Base-by-base conservation (phyloP, 148 eudicot species). In the Bassia scoparia region DNA sequence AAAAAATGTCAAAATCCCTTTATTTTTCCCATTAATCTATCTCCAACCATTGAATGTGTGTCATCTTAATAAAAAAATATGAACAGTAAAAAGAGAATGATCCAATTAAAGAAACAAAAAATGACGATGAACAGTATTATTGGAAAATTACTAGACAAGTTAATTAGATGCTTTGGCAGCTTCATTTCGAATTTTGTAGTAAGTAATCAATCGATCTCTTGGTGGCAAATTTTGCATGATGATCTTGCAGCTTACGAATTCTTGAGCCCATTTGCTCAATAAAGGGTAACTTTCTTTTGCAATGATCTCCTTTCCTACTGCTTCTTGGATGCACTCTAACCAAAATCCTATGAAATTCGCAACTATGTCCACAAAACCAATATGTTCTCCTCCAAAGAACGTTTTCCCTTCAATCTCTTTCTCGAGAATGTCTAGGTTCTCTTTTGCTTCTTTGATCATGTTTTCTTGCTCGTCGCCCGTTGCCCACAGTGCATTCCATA, bases 211-310 rank as follows among this genome's bases (percentile, higher is more conserved):
- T 11, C 69, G 41, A 14, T 80, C 85, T 70, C 65, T 82, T 1
- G 74, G 69, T 17, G 87, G 85, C 24, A 78, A 43, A n/a, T 72
- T 71, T 41, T 80, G 82, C 60, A 80, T 80, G 34, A 85, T 34
- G 59, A 80, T 60, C 26, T 30, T 54, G 69, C 63, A 72, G 5
- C 67, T 76, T 8, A 70, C n/a, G 61, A 44, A 80, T 9, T 78
- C 80, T 41, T 82, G 44, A 0, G 59, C 61, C 82, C 86, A 86
- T 4, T 46, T 12, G n/a, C 54, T 43, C 53, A 86, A 21, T 7
- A 29, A 61, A 14, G 88, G 88, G 62, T 65, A 79, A 15, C 49
- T 62, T 3, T 83, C 78, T 21, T 68, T 53, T 15, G 82, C 73
- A 17, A 78, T 16, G 24, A 81, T 4, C 53, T 69, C 16, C 17